A percentile compares a stretch with the other conserved stretches of the same genome.
Conservation (phyloP, 306 rosid species). For the Dalbergia oliveri region DNA sequence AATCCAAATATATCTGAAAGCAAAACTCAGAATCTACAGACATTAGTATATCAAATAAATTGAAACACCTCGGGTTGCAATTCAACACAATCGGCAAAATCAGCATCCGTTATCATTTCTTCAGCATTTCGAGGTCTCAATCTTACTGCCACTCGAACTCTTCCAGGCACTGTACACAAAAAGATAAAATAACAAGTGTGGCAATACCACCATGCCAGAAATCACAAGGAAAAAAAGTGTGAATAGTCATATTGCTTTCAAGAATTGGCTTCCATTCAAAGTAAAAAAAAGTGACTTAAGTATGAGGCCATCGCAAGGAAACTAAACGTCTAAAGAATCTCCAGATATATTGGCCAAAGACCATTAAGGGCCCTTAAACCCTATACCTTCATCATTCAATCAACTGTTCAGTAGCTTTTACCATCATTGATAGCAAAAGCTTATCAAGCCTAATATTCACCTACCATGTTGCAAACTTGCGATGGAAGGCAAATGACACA, state of each 20-base stretch:
- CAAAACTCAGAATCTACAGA: conserved; percentile 22
- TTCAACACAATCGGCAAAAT: conserved; percentile 95
- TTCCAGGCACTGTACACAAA: conserved; percentile 73
- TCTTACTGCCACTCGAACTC: conserved; percentile 97
- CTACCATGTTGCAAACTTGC: conserved; percentile 22
- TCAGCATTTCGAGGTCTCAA: conserved; percentile 89
- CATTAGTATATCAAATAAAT: conserved; percentile 31
- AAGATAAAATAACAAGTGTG: conserved; percentile 19
- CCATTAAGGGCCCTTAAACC: conserved; percentile 22
- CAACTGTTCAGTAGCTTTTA: conserved; percentile 23
- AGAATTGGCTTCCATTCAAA: conserved; percentile 39
- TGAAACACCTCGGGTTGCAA: conserved; percentile 85
- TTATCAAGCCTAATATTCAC: conserved; percentile 20
- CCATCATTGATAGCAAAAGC: conserved; percentile 26
- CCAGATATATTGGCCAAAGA: conserved; percentile 15
- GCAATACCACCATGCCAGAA: conserved; percentile 31
- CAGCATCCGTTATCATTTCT: conserved; percentile 86
- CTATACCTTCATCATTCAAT: conserved; percentile 24
- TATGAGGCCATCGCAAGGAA: neutral
- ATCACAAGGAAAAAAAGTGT: conserved; percentile 12
- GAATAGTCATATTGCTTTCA: conserved; percentile 10
- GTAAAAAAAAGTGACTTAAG: conserved; percentile 10
- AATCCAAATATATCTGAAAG: conserved; percentile 27
- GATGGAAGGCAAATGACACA: neutral
- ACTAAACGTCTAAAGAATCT: conserved; percentile 39